These are phyloP conservation scores for Dissophora globulifera DNA, from an alignment of 192 early-diverging fungal genomes.

Conservation along the genomic window DNA sequence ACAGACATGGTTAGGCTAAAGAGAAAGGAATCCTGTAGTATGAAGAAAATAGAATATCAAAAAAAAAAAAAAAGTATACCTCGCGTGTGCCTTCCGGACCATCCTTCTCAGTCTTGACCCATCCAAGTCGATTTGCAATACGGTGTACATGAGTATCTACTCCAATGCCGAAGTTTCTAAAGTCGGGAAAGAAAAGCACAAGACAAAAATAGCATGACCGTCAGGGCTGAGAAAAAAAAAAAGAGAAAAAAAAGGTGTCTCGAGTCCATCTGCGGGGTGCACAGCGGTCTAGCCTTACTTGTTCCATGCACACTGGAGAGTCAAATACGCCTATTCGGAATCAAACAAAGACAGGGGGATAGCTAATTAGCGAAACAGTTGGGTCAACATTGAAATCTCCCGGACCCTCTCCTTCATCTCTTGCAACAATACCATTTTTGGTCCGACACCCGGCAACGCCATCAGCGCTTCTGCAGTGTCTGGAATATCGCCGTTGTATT, in stretches of 20 bases:
- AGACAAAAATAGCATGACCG: no score
- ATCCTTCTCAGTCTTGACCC: constrained; percentile 78
- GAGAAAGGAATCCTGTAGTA: no score
- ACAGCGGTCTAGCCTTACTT: constrained; percentile 61
- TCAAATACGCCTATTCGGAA: constrained; percentile 76
- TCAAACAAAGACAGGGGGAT: not conserved
- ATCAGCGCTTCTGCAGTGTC: constrained; percentile 79
- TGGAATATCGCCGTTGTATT: constrained; percentile 86
- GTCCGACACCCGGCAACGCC: constrained; percentile 91
- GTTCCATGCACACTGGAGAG: constrained; percentile 88
- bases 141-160: constrained; percentile 97
- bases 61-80: no score
- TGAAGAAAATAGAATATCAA: no score
- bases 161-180: constrained; percentile 87
- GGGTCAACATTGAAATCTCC: no score
- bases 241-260: not conserved
- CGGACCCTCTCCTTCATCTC: no score
- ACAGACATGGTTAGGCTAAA: no score
- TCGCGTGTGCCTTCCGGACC: constrained; percentile 86
- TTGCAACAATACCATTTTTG: constrained; percentile 96
- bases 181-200: no score
- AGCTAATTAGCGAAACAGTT: no score
- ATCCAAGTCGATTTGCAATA: constrained; percentile 88
- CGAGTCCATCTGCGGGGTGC: not conserved
- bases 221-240: not conserved